Percentiles rank a stretch among this genome's conserved stretches.
These are phyloP conservation scores for Pulveroboletus sp. DNA, from an alignment of 768 basidiomycete genomes.

Conservation along the genomic window DNA sequence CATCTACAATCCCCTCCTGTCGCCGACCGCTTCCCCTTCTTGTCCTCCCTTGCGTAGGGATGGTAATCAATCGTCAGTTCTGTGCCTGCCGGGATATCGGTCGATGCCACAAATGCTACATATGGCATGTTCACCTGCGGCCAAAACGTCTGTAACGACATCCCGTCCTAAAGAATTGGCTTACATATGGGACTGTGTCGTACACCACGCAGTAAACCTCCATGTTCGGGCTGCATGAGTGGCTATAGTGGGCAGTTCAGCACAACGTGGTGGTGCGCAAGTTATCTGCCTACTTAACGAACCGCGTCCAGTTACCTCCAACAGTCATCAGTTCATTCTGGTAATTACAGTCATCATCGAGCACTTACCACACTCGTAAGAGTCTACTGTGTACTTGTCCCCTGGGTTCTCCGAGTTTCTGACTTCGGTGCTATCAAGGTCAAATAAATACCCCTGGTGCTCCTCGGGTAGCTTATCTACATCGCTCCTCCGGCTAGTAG, in stretches of 20 bases:
- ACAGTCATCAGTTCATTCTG: slow-evolving; percentile 2
- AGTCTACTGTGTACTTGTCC: slow-evolving; percentile 52
- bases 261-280: not conserved
- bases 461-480: slow-evolving; percentile 36
- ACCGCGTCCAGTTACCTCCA: slow-evolving; percentile 72
- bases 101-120: slow-evolving; percentile 51
- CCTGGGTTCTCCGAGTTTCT: slow-evolving; percentile 31
- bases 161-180: not conserved
- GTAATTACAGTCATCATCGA: not conserved
- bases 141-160: not conserved
- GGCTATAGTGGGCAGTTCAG: slow-evolving; percentile 37
- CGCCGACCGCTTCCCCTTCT: slow-evolving; percentile 23
- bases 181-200: slow-evolving; percentile 54
- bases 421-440: slow-evolving; percentile 55
- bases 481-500: slow-evolving; percentile 39
- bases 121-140: slow-evolving; percentile 55
- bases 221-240: slow-evolving; percentile 63
- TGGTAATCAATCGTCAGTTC: slow-evolving; percentile 68
- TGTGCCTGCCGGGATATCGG: slow-evolving; percentile 43
- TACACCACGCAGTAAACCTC: slow-evolving; percentile 55
- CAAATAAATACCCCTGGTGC: slow-evolving; percentile 50
- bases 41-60: slow-evolving; percentile 35
- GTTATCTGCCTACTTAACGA: slow-evolving; percentile 53
- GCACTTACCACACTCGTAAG: slow-evolving; percentile 43
- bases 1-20: slow-evolving; percentile 36